phyloP scores from a whole-genome alignment of 164 flowering plant genomes.

The Litsea cubeba region DNA sequence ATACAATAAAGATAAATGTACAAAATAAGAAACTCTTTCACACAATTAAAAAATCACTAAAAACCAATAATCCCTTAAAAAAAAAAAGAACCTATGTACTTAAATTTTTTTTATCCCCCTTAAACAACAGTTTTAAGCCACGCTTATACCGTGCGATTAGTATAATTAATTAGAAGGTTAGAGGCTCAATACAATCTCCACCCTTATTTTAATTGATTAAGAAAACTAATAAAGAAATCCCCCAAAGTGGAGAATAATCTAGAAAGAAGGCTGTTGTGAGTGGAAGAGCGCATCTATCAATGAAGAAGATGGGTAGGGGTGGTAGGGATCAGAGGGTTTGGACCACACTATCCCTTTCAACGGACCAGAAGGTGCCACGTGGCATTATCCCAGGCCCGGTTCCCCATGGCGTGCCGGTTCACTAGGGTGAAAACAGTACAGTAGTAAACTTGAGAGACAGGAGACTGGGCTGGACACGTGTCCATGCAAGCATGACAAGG shows the following conservation, averaged over 20 bases:
- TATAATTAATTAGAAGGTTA: background rate
- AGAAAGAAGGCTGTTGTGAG: background rate
- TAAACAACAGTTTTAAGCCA: background rate
- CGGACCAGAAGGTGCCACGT: background rate
- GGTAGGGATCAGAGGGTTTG: background rate
- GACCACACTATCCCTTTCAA: background rate
- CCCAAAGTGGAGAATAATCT: background rate
- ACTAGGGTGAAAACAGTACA: background rate
- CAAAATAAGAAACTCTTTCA: too few relatives aligned
- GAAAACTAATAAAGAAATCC: background rate
- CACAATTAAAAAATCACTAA: too few relatives aligned
- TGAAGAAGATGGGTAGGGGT: background rate
- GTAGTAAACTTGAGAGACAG: background rate
- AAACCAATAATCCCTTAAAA: too few relatives aligned
- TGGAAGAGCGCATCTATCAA: background rate
- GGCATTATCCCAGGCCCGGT: background rate
- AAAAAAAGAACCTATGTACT: too few relatives aligned
- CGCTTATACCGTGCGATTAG: background rate
- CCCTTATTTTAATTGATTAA: background rate
- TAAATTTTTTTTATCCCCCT: too few relatives aligned
- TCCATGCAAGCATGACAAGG: background rate
- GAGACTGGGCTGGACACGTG: slow-evolving; percentile 1
- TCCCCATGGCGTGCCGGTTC: slow-evolving; percentile 1
- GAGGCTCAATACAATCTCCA: background rate
- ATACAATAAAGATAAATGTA: too few relatives aligned